phyloP scores from a whole-genome alignment of 441 rosid species.

The Gossypium davidsonii region DNA sequence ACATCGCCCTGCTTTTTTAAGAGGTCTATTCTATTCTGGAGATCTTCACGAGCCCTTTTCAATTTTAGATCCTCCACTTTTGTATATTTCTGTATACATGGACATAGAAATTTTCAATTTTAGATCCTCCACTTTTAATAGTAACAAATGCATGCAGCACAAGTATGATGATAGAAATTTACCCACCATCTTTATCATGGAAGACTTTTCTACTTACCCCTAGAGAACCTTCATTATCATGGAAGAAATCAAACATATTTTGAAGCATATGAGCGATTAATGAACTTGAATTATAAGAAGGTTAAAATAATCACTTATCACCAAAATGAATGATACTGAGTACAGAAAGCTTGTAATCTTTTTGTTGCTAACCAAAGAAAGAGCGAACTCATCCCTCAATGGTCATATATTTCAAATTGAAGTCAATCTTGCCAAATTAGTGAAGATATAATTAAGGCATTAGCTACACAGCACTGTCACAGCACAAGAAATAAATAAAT shows the following conservation, averaged over 20 bases:
- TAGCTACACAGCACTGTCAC: neutral
- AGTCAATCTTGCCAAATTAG: neutral
- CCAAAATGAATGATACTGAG: neutral
- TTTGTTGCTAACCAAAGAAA: neutral
- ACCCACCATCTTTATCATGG: neutral
- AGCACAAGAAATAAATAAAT: neutral
- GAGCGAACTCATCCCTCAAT: neutral
- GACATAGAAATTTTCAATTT: slow-evolving; percentile 45
- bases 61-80: slow-evolving; percentile 59
- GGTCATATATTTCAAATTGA: slow-evolving; percentile 9
- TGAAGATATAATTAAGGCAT: neutral
- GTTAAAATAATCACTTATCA: neutral
- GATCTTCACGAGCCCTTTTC: slow-evolving; percentile 77
- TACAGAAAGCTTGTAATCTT: neutral
- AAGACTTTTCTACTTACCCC: slow-evolving; percentile 6
- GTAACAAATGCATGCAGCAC: neutral
- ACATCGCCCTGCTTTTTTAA: slow-evolving; percentile 81
- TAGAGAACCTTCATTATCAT: neutral
- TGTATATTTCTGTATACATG: slow-evolving; percentile 56
- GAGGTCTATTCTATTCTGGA: slow-evolving; percentile 75
- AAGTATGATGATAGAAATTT: neutral
- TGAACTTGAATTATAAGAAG: neutral
- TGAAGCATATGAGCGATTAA: neutral
- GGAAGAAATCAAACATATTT: neutral
- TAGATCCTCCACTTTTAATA: slow-evolving; percentile 46